Evolutionary conservation across 345 rosid genomes (phyloP).

Genomic region (Cardamine resedifolia): DNA sequence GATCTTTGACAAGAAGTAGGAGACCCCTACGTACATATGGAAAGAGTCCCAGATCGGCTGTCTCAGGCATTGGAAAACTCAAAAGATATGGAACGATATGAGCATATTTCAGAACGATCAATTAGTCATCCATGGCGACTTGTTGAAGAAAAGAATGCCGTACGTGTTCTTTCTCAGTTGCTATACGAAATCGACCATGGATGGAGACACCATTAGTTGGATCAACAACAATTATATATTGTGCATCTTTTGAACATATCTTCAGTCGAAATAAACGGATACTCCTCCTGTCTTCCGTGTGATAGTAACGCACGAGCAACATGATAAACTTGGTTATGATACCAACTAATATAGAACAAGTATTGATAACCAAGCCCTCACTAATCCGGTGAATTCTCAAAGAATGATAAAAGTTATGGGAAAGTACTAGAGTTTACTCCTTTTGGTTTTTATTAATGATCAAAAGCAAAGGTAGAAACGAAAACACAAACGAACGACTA

Average conservation of each 20-base stretch:
- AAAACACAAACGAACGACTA: background rate
- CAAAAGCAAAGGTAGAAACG: background rate
- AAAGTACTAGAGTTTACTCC: background rate
- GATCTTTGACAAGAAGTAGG: no score
- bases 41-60: constrained; percentile 76
- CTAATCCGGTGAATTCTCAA: background rate
- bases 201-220: background rate
- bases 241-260: no score
- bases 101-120: background rate
- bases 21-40: constrained; percentile 85
- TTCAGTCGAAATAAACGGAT: no score
- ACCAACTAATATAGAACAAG: no score
- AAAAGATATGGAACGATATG: background rate
- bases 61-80: constrained; percentile 61
- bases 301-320: no score
- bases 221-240: background rate
- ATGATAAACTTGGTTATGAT: no score
- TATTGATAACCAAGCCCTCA: background rate
- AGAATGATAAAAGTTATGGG: background rate
- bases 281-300: no score
- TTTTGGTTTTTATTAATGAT: background rate
- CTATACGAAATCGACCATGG: constrained; percentile 75
- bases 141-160: constrained; percentile 41
- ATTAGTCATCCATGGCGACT: background rate
- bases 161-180: constrained; percentile 80